Conservation (phyloP, 768 basidiomycete genomes). For the Podaxis mareebaensis region DNA sequence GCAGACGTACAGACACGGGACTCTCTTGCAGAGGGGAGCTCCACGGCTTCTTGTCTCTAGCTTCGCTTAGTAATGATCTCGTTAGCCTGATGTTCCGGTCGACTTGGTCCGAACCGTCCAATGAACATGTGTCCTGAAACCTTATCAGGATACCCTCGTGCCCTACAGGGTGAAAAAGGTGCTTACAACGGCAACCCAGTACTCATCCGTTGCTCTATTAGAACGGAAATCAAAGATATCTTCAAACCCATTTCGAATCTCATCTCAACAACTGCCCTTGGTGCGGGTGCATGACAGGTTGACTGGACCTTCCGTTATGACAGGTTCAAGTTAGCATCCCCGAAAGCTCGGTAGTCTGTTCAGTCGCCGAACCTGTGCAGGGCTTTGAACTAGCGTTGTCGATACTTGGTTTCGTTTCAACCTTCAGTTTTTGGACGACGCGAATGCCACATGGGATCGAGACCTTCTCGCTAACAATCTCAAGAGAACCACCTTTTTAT, state of each 20-base stretch:
- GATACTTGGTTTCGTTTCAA: background rate
- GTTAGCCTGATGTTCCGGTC: no score
- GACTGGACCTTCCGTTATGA: background rate
- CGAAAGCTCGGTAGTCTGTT: background rate
- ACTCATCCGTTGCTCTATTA: background rate
- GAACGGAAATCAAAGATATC: no score
- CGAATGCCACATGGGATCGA: background rate
- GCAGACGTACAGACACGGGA: no score
- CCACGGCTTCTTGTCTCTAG: no score
- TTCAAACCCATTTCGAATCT: no score
- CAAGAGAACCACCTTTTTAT: background rate
- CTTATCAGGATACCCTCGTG: constrained; percentile 6
- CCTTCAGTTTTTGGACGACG: background rate
- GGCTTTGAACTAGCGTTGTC: background rate
- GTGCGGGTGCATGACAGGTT: no score
- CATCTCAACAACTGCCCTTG: no score
- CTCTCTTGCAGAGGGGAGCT: no score
- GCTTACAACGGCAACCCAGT: background rate
- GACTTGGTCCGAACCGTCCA: background rate
- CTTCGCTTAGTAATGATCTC: no score
- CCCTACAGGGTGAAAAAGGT: background rate
- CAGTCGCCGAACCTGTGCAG: background rate
- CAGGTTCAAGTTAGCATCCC: background rate
- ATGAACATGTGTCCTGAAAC: constrained; percentile 3
- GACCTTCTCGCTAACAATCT: background rate